A percentile compares a stretch with the other conserved stretches of the same genome.
phyloP scores from a whole-genome alignment of 352 stramenopile species.

The Phytophthora pistaciae region DNA sequence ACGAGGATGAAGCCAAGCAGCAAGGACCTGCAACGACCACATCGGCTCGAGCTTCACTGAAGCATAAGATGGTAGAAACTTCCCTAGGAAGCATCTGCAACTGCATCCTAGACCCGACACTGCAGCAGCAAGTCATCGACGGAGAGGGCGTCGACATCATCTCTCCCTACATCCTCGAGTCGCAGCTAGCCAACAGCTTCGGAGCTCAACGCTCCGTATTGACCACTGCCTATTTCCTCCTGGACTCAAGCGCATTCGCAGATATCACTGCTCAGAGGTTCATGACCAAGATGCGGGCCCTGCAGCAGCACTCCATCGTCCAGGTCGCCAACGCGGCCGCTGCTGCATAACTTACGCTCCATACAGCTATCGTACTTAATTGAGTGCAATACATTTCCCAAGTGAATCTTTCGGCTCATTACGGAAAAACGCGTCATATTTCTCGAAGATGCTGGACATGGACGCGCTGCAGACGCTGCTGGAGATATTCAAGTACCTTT shows the following conservation, averaged over 20 bases:
- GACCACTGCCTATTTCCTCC: conserved; percentile 69
- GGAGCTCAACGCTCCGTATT: conserved; percentile 63
- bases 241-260: conserved; percentile 64
- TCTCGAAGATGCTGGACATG: conserved; percentile 29
- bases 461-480: conserved; percentile 50
- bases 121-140: conserved; percentile 67
- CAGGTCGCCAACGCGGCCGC: conserved; percentile 64
- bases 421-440: conserved; percentile 10
- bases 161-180: conserved; percentile 48
- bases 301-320: conserved; percentile 43
- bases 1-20: conserved; percentile 7
- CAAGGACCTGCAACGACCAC: conserved; percentile 10
- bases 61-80: conserved; percentile 65
- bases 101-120: conserved; percentile 63
- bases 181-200: conserved; percentile 15
- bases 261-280: conserved; percentile 51
- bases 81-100: conserved; percentile 82
- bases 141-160: conserved; percentile 57
- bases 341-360: conserved; percentile 1
- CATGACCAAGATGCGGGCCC: conserved; percentile 36
- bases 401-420: conserved; percentile 14
- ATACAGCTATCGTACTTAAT: conserved; percentile 31
- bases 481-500: conserved; percentile 65
- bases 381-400: conserved; percentile 24
- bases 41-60: conserved; percentile 15